Conservation (phyloP, 768 basidiomycete species). For the Lactifluus subvellereus region DNA sequence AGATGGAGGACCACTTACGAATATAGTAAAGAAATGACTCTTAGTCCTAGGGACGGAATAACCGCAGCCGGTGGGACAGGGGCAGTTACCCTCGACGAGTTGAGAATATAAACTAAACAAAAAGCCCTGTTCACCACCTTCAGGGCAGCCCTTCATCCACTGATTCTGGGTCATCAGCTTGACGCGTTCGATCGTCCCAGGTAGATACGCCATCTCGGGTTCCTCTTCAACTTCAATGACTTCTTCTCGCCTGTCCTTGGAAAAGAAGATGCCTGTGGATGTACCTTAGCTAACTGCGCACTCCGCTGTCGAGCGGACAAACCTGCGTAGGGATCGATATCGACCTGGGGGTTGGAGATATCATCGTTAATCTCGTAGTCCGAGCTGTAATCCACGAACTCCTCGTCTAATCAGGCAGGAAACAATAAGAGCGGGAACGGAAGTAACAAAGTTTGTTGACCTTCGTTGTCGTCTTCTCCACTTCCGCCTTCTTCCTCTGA, state of each 20-base stretch:
- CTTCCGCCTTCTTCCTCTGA: slow-evolving; percentile 44
- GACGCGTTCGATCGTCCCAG: slow-evolving; percentile 40
- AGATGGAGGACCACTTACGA: slow-evolving; percentile 47
- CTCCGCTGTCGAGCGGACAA: slow-evolving; percentile 22
- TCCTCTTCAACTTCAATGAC: slow-evolving; percentile 89
- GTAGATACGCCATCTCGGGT: slow-evolving; percentile 45
- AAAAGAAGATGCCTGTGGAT: slow-evolving; percentile 79
- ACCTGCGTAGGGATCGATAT: slow-evolving; percentile 90
- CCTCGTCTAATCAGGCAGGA: slow-evolving; percentile 35
- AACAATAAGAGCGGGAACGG: not conserved
- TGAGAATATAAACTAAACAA: slow-evolving; percentile 80
- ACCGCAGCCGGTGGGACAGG: slow-evolving; percentile 75
- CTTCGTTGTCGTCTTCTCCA: slow-evolving; percentile 50
- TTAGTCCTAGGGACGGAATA: slow-evolving; percentile 53
- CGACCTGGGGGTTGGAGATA: slow-evolving; percentile 38
- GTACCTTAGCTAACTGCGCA: slow-evolving; percentile 11
- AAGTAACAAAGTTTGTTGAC: slow-evolving; percentile 28
- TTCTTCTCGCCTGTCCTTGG: slow-evolving; percentile 87
- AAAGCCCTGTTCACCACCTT: slow-evolving; percentile 85
- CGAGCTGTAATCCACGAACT: slow-evolving; percentile 77
- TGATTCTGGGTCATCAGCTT: slow-evolving; percentile 81
- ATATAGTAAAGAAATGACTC: slow-evolving; percentile 77
- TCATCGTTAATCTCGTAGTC: slow-evolving; percentile 54
- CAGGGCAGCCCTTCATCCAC: slow-evolving; percentile 98
- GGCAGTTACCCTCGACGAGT: slow-evolving; percentile 54